Evolutionary conservation across 2,329 filamentous ascomycete genomes (phyloP), one percentile per base, ranked within the genome.

Genomic region (Diaporthe helianthi): DNA sequence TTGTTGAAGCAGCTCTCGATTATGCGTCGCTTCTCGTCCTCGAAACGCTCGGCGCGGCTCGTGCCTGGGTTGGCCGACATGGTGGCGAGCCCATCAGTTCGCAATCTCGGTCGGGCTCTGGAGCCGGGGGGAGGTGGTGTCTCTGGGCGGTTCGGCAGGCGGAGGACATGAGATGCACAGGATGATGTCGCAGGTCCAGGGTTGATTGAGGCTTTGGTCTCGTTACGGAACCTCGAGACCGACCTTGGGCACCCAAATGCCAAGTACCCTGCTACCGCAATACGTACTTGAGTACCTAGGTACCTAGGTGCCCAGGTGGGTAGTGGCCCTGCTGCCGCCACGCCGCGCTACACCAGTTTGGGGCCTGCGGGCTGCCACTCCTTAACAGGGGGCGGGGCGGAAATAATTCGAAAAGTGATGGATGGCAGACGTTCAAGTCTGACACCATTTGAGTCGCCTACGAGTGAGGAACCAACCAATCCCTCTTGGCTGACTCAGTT

Each of bases 1-100:
- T 97, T 98, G 79, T 85, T 88, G 83, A 98, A 99, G 83, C 94
- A 98, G 81, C 93, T 97, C 72, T 97, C 92, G 73, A 97, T 91
- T 76, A 99, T 98, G 78, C 96, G 90, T 79, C 89, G 87, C 85
- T 98, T 97, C 85, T 99, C 96, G 78, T 98, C 94, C 80, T 99
- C 96, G 79, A 98, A 99, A 76, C 89, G 89, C 83, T 97, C 93
- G 67, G 95, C 95, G 75, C 82, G 78, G 68, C 70, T 80, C 74
- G 78, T 75, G 72, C 72, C 73, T 70, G 64, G 54, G 54, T 24
- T 46, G 55, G 55, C 69, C 54, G 47, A 60, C 60, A 53, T 71
- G 26, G 58, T 65, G 54, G 64, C 63, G 60, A 63, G 65, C 55
- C 65, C 65, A 67, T 67, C 52, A 46, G 65, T 47, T 67, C 65